phyloP scores from a whole-genome alignment of 257 asterid species.

The Nicotiana sylvestris region DNA sequence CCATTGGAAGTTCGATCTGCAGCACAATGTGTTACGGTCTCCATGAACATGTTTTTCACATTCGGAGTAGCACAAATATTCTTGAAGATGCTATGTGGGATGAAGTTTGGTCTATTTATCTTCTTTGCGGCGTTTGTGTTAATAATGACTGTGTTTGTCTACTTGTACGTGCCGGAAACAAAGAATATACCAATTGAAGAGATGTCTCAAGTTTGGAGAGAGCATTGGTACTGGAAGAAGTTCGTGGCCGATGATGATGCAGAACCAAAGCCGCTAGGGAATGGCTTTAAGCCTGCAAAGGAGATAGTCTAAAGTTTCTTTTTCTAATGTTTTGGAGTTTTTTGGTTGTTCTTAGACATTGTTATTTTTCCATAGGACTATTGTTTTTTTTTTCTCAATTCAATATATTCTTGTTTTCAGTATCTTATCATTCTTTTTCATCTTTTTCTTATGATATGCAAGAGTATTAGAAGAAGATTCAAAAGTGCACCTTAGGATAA shows the following conservation, averaged over 20 bases:
- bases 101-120: conserved; percentile 26
- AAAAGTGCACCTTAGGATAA: too few species aligned
- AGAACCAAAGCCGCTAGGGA: not conserved
- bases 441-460: too few species aligned
- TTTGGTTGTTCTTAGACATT: not conserved
- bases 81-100: conserved; percentile 18
- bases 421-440: too few species aligned
- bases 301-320: not conserved
- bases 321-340: not conserved
- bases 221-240: not conserved
- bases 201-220: not conserved
- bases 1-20: conserved; percentile 17
- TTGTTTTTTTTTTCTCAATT: not conserved
- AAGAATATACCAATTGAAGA: conserved; percentile 31
- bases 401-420: not conserved
- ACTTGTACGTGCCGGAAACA: conserved; percentile 11
- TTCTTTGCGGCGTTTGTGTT: conserved; percentile 22
- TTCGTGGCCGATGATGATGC: not conserved
- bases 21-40: too few species aligned
- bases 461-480: too few species aligned
- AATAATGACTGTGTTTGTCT: conserved; percentile 21
- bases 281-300: not conserved
- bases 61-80: conserved; percentile 20
- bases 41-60: conserved; percentile 27
- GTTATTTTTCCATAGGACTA: not conserved